Base-by-base conservation (phyloP, 2,329 filamentous ascomycete genomes). In the Trichophyton mentagrophytes region DNA sequence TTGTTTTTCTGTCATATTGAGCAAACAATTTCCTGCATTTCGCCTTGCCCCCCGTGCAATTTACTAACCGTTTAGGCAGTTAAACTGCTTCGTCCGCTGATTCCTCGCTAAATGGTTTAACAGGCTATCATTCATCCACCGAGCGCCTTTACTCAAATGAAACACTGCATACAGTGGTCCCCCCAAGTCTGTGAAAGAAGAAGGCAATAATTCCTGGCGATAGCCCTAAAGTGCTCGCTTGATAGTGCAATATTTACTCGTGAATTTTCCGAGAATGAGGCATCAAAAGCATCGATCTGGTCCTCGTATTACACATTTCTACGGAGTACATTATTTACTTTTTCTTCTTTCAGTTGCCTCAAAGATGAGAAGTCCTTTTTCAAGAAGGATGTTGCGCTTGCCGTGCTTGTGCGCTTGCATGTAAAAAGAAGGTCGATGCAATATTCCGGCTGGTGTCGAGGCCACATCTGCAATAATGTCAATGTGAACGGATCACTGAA, bases 291-390 rank as follows among this genome's bases (percentile, higher is more conserved):
- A 15, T 9, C 25, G 27, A 55, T 53, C 49, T 17, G 51, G 51
- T 55, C 51, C 51, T 55, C 51, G 51, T 55, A 55, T 55, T 55
- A 55, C 27, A 27, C 15, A 7, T 27, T 55, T 55, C 38, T n/a
- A 17, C 17, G 17, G 17, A 17, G 17, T 17, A 8, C 15, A 5
- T n/a, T 17, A 3, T 30, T n/a, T 36, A 3, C 17, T 33, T 55
- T 36, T 17, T 17, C 20, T 36, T 36, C 20, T 38, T 17, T 25
- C 51, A 8, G 13, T 11, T 55, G 15, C 30, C 11, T 55, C 11
- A 9, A 33, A 7, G 11, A 20, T 11, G 15, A 9, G 8, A 22
- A 5, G 9, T 27, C 20, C 9, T 47, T 47, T 25, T 9, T 38
- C 33, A 38, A 38, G 44, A 20, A 15, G 20, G 25, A 51, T 15